Conservation (phyloP, 2,329 filamentous ascomycete species). For the Aspergillus aculeatus region DNA sequence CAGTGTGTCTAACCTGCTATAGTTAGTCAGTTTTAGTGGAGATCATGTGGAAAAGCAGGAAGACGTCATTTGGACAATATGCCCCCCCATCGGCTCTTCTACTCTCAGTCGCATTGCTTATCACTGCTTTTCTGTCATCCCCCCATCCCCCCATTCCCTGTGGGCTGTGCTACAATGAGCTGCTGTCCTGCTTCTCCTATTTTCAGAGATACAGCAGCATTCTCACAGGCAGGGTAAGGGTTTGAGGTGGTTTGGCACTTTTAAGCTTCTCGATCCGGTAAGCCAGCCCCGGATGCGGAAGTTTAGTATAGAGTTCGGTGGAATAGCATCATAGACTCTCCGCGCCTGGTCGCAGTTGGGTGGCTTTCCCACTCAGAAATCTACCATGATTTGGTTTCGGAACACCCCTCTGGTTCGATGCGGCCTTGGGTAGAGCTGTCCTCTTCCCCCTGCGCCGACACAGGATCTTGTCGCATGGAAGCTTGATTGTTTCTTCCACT, state of each 20-base stretch:
- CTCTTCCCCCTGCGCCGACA: not conserved
- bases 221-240: not conserved
- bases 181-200: not conserved
- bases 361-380: not conserved
- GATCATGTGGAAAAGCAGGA: conserved; percentile 1
- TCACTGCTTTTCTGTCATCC: no score
- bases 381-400: not conserved
- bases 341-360: not conserved
- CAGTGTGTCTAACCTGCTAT: not conserved
- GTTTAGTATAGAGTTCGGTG: conserved; percentile 3
- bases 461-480: conserved; percentile 25
- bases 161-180: not conserved
- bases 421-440: not conserved
- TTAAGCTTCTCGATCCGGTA: conserved; percentile 24
- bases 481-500: conserved; percentile 28
- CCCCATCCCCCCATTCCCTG: not conserved
- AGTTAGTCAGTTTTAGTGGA: not conserved
- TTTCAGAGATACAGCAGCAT: conserved; percentile 3
- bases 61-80: conserved; percentile 7
- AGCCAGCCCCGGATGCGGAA: conserved; percentile 29
- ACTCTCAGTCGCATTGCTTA: not conserved
- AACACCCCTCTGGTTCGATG: conserved; percentile 7
- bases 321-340: conserved; percentile 15
- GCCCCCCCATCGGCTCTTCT: not conserved
- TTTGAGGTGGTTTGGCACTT: not conserved